These are phyloP conservation scores for Aspergillus tubingensis DNA, from an alignment of 2,329 filamentous ascomycete species.

Conservation along the genomic window DNA sequence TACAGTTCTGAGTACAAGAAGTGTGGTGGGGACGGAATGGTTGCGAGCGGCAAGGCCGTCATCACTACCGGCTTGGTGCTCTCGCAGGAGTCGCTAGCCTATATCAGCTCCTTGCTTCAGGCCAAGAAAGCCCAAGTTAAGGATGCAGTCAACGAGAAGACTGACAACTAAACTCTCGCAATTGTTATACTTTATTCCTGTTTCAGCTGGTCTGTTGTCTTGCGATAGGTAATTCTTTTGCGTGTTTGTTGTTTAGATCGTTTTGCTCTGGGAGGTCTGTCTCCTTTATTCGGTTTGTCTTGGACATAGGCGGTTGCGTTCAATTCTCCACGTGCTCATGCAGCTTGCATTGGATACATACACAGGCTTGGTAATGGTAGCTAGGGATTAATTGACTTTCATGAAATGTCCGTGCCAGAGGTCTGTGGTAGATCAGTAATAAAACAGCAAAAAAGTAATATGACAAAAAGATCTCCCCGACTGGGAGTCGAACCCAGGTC, in stretches of 20 bases:
- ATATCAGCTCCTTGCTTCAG: constrained; percentile 61
- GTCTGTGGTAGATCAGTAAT: background rate
- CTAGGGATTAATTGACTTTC: background rate
- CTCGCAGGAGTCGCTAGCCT: constrained; percentile 64
- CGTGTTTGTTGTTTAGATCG: constrained; percentile 5
- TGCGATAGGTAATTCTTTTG: background rate
- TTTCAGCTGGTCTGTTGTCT: background rate
- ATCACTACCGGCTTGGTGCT: constrained; percentile 69
- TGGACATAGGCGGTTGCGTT: background rate
- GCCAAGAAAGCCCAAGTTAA: constrained; percentile 65
- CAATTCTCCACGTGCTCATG: background rate
- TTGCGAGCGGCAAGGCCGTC: constrained; percentile 70
- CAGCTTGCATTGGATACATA: constrained; percentile 4
- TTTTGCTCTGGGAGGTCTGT: constrained; percentile 3
- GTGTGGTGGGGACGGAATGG: constrained; percentile 57
- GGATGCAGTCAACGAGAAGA: constrained; percentile 55
- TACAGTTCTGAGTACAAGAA: constrained; percentile 51
- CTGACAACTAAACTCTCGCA: constrained; percentile 28
- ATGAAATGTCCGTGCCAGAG: background rate
- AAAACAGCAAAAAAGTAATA: background rate
- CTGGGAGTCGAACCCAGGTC: constrained; percentile 12
- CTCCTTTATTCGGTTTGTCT: constrained; percentile 1
- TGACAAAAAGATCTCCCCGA: constrained; percentile 4
- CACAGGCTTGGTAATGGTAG: background rate
- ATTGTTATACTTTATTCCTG: background rate